Percentiles rank a stretch among this genome's conserved stretches.
Evolutionary conservation across 306 rosid species (phyloP).

Genomic region (Prinsepia uniflora): DNA sequence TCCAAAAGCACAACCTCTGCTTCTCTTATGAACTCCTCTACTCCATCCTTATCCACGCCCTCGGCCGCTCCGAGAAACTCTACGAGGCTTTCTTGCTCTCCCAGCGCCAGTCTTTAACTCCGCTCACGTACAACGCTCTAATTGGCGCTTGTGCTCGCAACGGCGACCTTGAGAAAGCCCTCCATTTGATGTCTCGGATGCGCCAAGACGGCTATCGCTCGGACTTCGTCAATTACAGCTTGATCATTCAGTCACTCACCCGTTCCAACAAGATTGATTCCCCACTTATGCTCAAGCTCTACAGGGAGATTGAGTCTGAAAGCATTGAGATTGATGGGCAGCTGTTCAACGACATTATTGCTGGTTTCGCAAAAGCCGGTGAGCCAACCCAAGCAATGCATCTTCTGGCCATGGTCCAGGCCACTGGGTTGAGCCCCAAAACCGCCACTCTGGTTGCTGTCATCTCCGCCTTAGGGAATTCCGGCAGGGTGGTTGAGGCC

Average conservation of each 20-base stretch:
- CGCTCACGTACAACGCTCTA: constrained; percentile 78
- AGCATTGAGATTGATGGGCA: constrained; percentile 72
- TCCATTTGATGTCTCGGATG: constrained; percentile 72
- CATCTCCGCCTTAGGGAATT: constrained; percentile 64
- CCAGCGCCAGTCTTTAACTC: constrained; percentile 63
- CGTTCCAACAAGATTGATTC: constrained; percentile 64
- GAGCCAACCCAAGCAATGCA: constrained; percentile 63
- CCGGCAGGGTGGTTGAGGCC: constrained; percentile 69
- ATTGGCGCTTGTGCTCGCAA: constrained; percentile 90
- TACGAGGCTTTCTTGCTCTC: constrained; percentile 87
- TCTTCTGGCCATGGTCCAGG: constrained; percentile 73
- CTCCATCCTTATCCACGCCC: constrained; percentile 91
- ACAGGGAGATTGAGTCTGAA: constrained; percentile 60
- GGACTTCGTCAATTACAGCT: constrained; percentile 72
- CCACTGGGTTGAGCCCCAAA: constrained; percentile 64
- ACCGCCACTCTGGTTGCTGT: constrained; percentile 60
- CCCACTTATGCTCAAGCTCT: constrained; percentile 72
- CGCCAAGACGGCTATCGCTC: constrained; percentile 79
- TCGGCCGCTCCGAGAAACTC: constrained; percentile 80
- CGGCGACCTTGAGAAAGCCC: constrained; percentile 78
- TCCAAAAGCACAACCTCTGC: constrained; percentile 81
- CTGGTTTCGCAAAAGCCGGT: constrained; percentile 78
- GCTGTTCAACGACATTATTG: constrained; percentile 65
- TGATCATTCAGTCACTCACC: constrained; percentile 74
- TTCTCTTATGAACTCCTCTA: constrained; percentile 85